phyloP scores from a whole-genome alignment of 2,329 filamentous ascomycete genomes.

The Colletotrichum salicis region DNA sequence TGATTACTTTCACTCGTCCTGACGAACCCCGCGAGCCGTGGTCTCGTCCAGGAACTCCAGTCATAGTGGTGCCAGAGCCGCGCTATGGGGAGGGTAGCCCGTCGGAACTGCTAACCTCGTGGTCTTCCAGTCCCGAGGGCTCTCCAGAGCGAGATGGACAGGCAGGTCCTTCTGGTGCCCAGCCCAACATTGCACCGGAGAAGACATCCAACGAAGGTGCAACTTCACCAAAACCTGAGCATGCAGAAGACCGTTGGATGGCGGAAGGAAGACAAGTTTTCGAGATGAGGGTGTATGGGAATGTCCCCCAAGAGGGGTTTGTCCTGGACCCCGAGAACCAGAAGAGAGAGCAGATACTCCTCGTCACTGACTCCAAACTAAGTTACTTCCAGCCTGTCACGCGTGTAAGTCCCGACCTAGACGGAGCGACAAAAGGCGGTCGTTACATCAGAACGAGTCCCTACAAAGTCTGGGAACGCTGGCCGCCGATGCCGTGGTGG shows the following conservation, averaged over 20 bases:
- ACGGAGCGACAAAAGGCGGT: neutral
- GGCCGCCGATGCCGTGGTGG: slow-evolving; percentile 29
- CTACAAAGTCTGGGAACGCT: slow-evolving; percentile 19
- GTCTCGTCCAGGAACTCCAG: too few species aligned
- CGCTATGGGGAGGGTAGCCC: too few species aligned
- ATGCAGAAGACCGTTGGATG: neutral
- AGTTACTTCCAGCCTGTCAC: slow-evolving; percentile 16
- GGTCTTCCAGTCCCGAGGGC: too few species aligned
- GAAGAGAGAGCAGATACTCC: slow-evolving; percentile 15
- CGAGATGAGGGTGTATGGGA: slow-evolving; percentile 19
- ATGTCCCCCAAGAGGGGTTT: neutral
- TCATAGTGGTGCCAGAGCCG: too few species aligned
- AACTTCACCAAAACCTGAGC: neutral
- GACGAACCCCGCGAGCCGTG: too few species aligned
- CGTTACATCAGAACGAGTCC: neutral
- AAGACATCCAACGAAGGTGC: too few species aligned
- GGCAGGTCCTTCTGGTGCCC: too few species aligned
- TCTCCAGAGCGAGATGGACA: too few species aligned
- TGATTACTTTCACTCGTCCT: slow-evolving; percentile 22
- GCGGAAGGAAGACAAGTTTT: neutral
- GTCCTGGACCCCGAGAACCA: neutral
- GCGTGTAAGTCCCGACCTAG: neutral
- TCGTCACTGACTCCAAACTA: slow-evolving; percentile 7
- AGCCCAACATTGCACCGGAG: too few species aligned
- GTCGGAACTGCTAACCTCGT: too few species aligned